phyloP scores from a whole-genome alignment of 2,329 filamentous ascomycete genomes.

The Botryotinia convoluta region DNA sequence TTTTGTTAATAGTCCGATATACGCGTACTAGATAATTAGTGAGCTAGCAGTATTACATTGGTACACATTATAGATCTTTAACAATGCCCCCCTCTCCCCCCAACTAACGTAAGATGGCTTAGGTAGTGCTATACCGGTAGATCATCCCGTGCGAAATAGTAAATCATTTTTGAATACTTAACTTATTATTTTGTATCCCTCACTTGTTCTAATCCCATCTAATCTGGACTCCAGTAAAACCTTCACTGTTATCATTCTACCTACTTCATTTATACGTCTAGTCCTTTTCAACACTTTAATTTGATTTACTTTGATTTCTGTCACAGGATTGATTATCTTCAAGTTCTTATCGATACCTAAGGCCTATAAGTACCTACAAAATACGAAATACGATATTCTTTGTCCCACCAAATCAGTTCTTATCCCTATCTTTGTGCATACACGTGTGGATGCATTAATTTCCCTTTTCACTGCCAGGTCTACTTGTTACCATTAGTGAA shows the following conservation, averaged over 20 bases:
- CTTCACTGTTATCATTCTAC: background rate
- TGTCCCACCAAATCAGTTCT: background rate
- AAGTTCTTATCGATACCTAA: background rate
- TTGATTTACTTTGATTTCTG: no score
- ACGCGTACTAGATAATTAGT: background rate
- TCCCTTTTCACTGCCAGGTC: background rate
- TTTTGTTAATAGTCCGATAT: background rate
- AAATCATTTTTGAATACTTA: background rate
- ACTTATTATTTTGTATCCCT: background rate
- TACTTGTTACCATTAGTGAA: background rate
- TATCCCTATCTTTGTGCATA: background rate
- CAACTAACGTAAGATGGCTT: background rate
- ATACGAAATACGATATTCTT: background rate
- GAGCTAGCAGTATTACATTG: background rate
- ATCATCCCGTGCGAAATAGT: background rate
- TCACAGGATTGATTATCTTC: background rate
- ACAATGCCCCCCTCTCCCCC: background rate
- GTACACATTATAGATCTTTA: background rate
- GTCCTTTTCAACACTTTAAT: background rate
- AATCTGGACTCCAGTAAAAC: background rate
- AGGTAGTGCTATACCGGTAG: background rate
- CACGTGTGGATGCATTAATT: background rate
- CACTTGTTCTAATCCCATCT: background rate
- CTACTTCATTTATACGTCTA: background rate
- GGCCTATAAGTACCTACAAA: background rate